Evolutionary conservation across 2,329 filamentous ascomycete genomes (phyloP), one percentile per base, ranked within the genome.

Genomic region (Zymoseptoria tritici): DNA sequence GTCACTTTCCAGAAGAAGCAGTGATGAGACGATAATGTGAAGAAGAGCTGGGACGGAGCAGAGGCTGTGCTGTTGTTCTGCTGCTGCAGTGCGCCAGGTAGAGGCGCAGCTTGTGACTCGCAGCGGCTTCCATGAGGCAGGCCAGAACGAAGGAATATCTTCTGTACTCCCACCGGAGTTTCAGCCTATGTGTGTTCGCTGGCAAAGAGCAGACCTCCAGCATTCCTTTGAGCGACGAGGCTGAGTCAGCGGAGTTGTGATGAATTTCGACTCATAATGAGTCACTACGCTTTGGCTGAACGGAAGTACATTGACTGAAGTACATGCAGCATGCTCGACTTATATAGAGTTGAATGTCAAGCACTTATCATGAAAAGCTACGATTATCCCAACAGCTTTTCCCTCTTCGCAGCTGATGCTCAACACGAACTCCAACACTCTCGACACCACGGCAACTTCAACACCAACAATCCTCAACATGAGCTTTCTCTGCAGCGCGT

Each of bases 1-100:
- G 92, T 99, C 65, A 97, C 94, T 13, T 99, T 96, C 81, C 94
- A 97, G 79, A 83, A 92, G 71, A 90, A 96, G 79, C 96, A 65
- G 54, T 49, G 19, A 57, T 36, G 36, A 36, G 26, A 16, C n/a
- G n/a, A n/a, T n/a, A n/a, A n/a, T n/a, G n/a, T 7, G 19, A 9
- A 4, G 29, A 13, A 46, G 36, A 46, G 36, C 16, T n/a, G 36
- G 5, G 36, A 46, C 13, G 7, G 16, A 46, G 36, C 11, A n/a
- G 13, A 46, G 36, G 36, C 13, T 16, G 36, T 46, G 36, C 26
- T 29, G n/a, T 8, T 29, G 26, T 29, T 46, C 13, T 46, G 6
- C 36, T n/a, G 36, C 11, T 46, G 36, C 16, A n/a, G 13, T 16
- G 13, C 13, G 13, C 7, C 16, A 16, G 13, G 36, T n/a, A 13